Base-by-base conservation (phyloP, 306 rosid genomes). In the Glycine soja region DNA sequence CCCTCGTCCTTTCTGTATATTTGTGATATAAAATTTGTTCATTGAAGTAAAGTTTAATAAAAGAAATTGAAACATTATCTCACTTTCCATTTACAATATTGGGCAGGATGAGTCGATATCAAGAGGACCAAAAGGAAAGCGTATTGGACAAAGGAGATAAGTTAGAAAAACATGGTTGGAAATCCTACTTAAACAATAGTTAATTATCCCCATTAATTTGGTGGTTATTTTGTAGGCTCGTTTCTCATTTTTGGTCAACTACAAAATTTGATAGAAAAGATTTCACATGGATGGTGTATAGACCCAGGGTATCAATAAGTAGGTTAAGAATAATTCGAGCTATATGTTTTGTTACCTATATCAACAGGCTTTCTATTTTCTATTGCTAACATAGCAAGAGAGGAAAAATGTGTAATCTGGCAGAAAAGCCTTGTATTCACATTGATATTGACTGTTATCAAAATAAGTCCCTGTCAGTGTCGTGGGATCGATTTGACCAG, bases 51-150 rank as follows among this genome's bases (percentile, higher is more conserved):
- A 70, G 32, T 54, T 76, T 34, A 38, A 19, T 38, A 54, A 43
- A 63, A 77, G 36, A 52, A 65, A 3, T 45, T 9, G 8, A 18
- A 42, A 8, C 24, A 24, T 19, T 18, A 32, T 16, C 32, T 45
- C 74, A 19, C 75, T 62, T 38, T 74, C 18, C 30, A 64, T 72
- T 57, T 19, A 57, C 48, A 61, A 82, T 69, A 0, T 8, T 67
- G 11, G 82, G 87, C 96, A 95, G 99, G 89, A 87, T 88, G 92
- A 86, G 74, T 38, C 92, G 91, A 73, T 95, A 87, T 84, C 94
- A 81, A 81, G 93, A 91, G 82, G 96, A 95, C 81, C 88, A 83
- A 43, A 82, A 70, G 62, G 89, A 86, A 47, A 85, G 32, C 34
- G 98, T 95, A 19, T 85, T 91, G 88, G 71, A 7, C 11, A 93